Conservation (phyloP, 1,284 basidiomycete genomes). For the Cutaneotrichosporon curvatum region DNA sequence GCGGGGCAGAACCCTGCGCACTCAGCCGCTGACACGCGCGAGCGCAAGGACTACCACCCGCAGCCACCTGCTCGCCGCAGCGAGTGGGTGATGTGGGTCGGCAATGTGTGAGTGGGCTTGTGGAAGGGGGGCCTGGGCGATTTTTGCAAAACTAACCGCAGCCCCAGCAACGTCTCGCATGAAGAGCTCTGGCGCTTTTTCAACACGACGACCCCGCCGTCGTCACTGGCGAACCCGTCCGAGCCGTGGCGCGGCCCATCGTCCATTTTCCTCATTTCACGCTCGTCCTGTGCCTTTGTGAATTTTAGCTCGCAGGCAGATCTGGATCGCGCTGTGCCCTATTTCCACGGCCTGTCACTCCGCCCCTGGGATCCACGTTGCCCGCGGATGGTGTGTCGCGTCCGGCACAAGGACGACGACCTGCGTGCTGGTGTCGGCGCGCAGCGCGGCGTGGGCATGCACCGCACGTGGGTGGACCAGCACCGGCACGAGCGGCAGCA, state of each 20-base stretch:
- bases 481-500: constrained; percentile 27
- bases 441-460: constrained; percentile 79
- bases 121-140: background rate
- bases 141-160: too few relatives aligned
- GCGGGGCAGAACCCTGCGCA: too few relatives aligned
- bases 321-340: constrained; percentile 60
- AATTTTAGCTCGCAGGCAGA: constrained; percentile 67
- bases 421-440: constrained; percentile 81
- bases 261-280: constrained; percentile 84
- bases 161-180: constrained; percentile 63
- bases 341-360: constrained; percentile 54
- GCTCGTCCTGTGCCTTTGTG: constrained; percentile 88
- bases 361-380: constrained; percentile 60
- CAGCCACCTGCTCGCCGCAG: constrained; percentile 58
- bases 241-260: constrained; percentile 56
- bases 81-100: constrained; percentile 88
- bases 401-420: constrained; percentile 76
- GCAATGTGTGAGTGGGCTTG: constrained; percentile 41
- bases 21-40: constrained; percentile 7
- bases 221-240: constrained; percentile 10
- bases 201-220: constrained; percentile 45
- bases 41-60: constrained; percentile 45
- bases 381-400: constrained; percentile 75
- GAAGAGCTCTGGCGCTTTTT: constrained; percentile 88
- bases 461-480: constrained; percentile 67